Base-by-base conservation (phyloP, 106 monocot species). In the Phalaenopsis aphrodite region DNA sequence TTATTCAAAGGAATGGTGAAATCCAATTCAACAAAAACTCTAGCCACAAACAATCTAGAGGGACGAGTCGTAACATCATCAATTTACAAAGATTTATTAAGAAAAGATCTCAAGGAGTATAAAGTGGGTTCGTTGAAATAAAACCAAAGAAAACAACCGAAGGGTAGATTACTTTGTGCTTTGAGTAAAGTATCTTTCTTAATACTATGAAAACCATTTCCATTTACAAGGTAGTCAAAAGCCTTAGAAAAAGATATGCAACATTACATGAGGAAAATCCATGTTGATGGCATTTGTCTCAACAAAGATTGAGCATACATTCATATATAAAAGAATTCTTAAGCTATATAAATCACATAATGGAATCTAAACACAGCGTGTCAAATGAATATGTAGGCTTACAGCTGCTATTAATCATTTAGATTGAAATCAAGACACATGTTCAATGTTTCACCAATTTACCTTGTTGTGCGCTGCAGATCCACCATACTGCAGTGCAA, bases 381-480 rank as follows among this genome's bases (percentile, higher is more conserved):
- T 41, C 69, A 69, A 11, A 37, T 5, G 38, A 21, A 69, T 38
- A 69, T 1, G 38, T 38, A 69, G 14, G 38, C 69, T 39, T 38
- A 21, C 39, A 69, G 15, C 39, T 69, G 61, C 39, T 69, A 69
- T 38, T 65, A 69, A 14, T 69, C 36, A 11, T 16, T 39, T 37
- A 6, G 2, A 37, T 38, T 30, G 66, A 68, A 68, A 68, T 68
- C 24, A 38, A 68, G 37, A 68, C 61, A 21, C 24, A 38, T 30
- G 68, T 38, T 5, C 69, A 69, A 16, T 41, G 69, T 69, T 69
- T 65, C 24, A 23, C 64, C 7, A 65, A 7, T 65, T 72, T 89
- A 98, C 98, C 94, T 99, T 99, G 78, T 99, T 95, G 77, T 99
- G 99, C 83, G 99, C 95, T 80, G 94, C 95, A 86, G 99, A 99